These are phyloP conservation scores for Lolium perenne DNA, from an alignment of 176 grass and related monocot species.

Conservation along the genomic window DNA sequence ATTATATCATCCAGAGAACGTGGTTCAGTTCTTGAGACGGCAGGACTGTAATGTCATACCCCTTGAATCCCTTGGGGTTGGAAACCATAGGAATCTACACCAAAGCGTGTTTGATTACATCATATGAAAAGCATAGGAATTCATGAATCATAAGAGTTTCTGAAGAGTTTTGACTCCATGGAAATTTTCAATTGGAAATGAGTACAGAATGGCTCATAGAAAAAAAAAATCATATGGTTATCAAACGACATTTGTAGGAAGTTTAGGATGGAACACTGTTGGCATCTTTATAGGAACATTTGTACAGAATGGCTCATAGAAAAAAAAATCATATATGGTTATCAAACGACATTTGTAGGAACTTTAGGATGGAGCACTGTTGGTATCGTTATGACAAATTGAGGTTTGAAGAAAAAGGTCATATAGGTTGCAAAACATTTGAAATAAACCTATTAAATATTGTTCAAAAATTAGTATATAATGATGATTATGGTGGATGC, in stretches of 20 bases:
- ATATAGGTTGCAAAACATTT: not conserved
- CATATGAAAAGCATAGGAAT: not conserved
- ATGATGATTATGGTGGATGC: not conserved
- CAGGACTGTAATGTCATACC: not conserved
- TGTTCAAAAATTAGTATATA: not conserved
- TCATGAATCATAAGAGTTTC: not conserved
- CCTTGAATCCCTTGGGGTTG: not conserved
- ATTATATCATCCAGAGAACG: conserved; percentile 12
- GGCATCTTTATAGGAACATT: not conserved
- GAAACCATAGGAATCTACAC: not conserved
- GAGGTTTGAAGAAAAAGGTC: conserved; percentile 8
- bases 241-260: not conserved
- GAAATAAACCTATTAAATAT: conserved; percentile 27
- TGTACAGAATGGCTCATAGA: not conserved
- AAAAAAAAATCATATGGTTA: not conserved
- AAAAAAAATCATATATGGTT: not conserved
- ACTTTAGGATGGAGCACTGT: not conserved
- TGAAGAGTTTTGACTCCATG: not conserved
- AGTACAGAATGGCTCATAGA: not conserved
- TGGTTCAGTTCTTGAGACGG: not conserved
- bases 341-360: not conserved
- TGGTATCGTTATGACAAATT: not conserved
- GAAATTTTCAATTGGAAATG: not conserved
- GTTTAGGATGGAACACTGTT: not conserved
- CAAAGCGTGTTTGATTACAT: conserved; percentile 1